A percentile compares a stretch with the other conserved stretches of the same genome.
These are phyloP conservation scores for Suillus subluteus DNA, from an alignment of 768 basidiomycete species.

Conservation along the genomic window DNA sequence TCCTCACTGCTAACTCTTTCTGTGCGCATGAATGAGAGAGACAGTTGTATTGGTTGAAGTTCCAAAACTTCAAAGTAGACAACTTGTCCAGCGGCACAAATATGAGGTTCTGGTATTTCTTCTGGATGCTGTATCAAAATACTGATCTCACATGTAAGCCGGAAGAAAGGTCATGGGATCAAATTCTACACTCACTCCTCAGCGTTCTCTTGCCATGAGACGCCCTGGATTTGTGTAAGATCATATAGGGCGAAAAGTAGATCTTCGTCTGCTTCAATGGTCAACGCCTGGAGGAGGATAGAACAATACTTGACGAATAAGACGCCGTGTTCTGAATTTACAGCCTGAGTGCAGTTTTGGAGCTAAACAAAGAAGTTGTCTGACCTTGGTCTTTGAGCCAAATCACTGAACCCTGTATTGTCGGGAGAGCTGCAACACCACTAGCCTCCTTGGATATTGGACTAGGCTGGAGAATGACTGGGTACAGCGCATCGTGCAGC, in stretches of 20 bases:
- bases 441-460: slow-evolving; percentile 78
- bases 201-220: slow-evolving; percentile 80
- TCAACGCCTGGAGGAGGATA: slow-evolving; percentile 89
- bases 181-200: slow-evolving; percentile 61
- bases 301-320: slow-evolving; percentile 98
- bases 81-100: slow-evolving; percentile 69
- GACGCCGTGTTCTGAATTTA: slow-evolving; percentile 85
- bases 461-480: slow-evolving; percentile 93
- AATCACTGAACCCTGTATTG: slow-evolving; percentile 84
- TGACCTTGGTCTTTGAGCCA: slow-evolving; percentile 93
- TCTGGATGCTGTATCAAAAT: slow-evolving; percentile 72
- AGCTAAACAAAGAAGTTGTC: neutral
- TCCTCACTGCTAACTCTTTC: slow-evolving; percentile 92
- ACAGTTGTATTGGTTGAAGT: slow-evolving; percentile 90
- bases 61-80: slow-evolving; percentile 96
- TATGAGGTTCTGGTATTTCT: slow-evolving; percentile 71
- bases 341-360: neutral
- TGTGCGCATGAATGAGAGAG: slow-evolving; percentile 96
- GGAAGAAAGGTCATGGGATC: neutral
- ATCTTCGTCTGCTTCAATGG: slow-evolving; percentile 97
- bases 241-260: slow-evolving; percentile 92
- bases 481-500: slow-evolving; percentile 92
- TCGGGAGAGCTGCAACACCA: slow-evolving; percentile 76
- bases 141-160: slow-evolving; percentile 39
- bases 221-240: slow-evolving; percentile 88